phyloP scores from a whole-genome alignment of 2,329 filamentous ascomycete species.

The Trichoderma sp. region DNA sequence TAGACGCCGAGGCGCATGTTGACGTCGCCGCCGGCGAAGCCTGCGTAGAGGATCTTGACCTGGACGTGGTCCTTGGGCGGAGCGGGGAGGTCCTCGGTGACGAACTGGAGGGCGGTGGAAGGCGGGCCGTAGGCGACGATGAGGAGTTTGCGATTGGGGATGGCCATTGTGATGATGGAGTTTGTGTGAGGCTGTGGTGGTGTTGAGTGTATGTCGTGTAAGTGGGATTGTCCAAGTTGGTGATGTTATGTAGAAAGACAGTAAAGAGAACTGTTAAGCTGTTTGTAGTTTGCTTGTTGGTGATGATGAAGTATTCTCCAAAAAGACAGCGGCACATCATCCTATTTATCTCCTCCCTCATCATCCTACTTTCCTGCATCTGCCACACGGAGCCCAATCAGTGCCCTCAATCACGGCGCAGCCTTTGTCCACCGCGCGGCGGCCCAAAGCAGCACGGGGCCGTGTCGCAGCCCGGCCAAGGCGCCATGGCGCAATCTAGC shows the following conservation, averaged over 20 bases:
- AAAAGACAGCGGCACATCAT: not conserved
- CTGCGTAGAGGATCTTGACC: slow-evolving; percentile 51
- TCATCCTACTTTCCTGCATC: not conserved
- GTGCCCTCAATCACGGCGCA: not conserved
- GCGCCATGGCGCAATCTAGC: not conserved
- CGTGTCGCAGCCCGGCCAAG: not conserved
- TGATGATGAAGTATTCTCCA: not conserved
- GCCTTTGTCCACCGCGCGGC: slow-evolving; percentile 6
- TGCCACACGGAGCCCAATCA: not conserved
- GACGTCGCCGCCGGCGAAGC: slow-evolving; percentile 54
- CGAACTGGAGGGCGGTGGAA: slow-evolving; percentile 40
- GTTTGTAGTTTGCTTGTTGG: not conserved
- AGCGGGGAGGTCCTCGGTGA: slow-evolving; percentile 43
- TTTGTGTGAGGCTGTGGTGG: not conserved
- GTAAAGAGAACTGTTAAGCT: not conserved
- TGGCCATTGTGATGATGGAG: slow-evolving; percentile 14
- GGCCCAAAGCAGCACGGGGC: not conserved
- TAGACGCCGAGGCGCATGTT: slow-evolving; percentile 55
- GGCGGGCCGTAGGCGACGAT: slow-evolving; percentile 49
- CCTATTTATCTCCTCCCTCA: slow-evolving; percentile 14
- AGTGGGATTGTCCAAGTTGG: not conserved
- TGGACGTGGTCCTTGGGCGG: slow-evolving; percentile 51
- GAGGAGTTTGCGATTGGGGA: slow-evolving; percentile 47
- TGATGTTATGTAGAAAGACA: not conserved
- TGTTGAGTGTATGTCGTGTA: slow-evolving; percentile 4